Conservation (phyloP, 2,329 filamentous ascomycete species). For the Acephala macrosclerotiorum region DNA sequence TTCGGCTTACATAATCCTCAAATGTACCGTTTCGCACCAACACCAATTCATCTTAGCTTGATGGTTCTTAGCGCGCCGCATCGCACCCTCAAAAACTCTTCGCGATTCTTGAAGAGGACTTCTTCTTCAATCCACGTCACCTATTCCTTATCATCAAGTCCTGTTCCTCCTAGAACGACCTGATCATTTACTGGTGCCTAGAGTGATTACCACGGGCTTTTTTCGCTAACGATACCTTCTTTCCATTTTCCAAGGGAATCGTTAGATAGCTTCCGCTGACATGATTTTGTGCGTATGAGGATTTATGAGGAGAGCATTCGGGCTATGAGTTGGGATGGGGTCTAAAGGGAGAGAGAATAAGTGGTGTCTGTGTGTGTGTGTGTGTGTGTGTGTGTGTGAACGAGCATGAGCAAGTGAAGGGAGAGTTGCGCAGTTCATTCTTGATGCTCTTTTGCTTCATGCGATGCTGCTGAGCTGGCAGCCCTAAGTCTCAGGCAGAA, state of each 20-base stretch:
- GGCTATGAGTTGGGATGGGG: no score
- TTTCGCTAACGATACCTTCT: conserved; percentile 98
- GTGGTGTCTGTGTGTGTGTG: no score
- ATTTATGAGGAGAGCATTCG: no score
- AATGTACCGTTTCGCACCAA: no score
- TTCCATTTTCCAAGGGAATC: conserved; percentile 70
- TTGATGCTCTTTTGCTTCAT: neutral
- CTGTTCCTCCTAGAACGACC: conserved; percentile 74
- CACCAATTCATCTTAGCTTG: no score
- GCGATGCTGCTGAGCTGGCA: conserved; percentile 2
- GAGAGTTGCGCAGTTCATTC: no score
- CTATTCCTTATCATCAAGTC: conserved; percentile 95
- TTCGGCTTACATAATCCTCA: conserved; percentile 25
- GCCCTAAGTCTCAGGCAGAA: neutral
- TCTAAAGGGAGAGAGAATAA: no score
- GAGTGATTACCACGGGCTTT: conserved; percentile 82
- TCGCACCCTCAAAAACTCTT: neutral
- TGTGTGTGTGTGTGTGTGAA: no score
- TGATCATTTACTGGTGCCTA: conserved; percentile 95
- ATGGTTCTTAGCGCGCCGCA: no score
- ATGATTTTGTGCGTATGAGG: conserved; percentile 53
- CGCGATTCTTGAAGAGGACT: conserved; percentile 39
- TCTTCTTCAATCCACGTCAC: conserved; percentile 66
- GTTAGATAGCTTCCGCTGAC: conserved; percentile 98
- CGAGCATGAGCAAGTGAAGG: no score